Conservation (phyloP, 176 grass and related monocot species). For the Rhynchospora breviuscula region DNA sequence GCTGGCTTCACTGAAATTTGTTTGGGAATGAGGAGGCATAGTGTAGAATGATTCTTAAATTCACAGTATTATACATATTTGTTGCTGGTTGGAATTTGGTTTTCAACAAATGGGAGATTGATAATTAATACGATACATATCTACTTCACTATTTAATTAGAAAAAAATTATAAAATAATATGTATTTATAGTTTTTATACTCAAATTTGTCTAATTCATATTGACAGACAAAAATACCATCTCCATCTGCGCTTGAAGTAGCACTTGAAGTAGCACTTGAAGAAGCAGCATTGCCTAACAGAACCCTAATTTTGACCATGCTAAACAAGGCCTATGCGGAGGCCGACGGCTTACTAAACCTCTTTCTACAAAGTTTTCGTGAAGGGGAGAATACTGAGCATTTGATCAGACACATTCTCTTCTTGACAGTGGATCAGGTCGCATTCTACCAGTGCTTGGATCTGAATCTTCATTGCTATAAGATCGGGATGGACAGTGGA, state of each 20-base stretch:
- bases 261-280: conserved; percentile 50
- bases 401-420: conserved; percentile 53
- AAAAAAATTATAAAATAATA: background rate
- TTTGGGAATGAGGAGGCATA: too few species aligned
- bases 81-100: background rate
- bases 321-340: conserved; percentile 60
- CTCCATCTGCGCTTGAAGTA: conserved; percentile 33
- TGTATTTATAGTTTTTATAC: background rate
- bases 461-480: conserved; percentile 39
- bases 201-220: background rate
- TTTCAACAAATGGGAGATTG: background rate
- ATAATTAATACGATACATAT: background rate
- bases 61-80: too few species aligned
- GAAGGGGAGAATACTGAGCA: conserved; percentile 44
- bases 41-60: too few species aligned
- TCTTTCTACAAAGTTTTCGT: conserved; percentile 54
- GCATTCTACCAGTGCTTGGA: conserved; percentile 31
- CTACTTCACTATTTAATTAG: background rate
- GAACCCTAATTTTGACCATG: conserved; percentile 47
- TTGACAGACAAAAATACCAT: background rate
- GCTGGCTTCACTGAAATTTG: too few species aligned
- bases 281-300: conserved; percentile 45
- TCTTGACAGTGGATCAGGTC: conserved; percentile 42
- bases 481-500: background rate
- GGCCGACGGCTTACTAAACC: conserved; percentile 56